Evolutionary conservation across 441 rosid species (phyloP).

Genomic region (Euphorbia corollata): DNA sequence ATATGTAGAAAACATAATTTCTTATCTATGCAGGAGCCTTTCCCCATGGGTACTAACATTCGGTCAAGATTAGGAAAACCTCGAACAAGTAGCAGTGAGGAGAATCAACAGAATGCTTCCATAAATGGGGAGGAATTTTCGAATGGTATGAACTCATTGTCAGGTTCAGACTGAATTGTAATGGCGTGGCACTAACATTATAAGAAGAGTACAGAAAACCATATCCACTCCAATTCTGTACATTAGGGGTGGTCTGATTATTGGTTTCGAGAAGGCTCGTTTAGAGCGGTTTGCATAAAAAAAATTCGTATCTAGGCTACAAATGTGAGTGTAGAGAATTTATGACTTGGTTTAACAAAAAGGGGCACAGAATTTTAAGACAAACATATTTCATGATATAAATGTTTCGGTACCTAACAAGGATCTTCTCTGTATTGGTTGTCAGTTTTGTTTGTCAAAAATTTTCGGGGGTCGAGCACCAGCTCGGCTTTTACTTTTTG

Average conservation of each 20-base stretch:
- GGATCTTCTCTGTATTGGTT: constrained; percentile 27
- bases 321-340: constrained; percentile 25
- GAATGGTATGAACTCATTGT: constrained; percentile 31
- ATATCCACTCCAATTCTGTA: constrained; percentile 43
- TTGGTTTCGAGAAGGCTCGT: constrained; percentile 28
- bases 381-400: constrained; percentile 17
- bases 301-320: constrained; percentile 22
- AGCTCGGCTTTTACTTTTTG: constrained; percentile 16
- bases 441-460: constrained; percentile 30
- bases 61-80: constrained; percentile 52
- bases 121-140: constrained; percentile 37
- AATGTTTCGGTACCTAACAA: constrained; percentile 16
- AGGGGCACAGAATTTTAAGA: constrained; percentile 27
- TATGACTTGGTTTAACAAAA: constrained; percentile 18
- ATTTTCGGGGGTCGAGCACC: constrained; percentile 7
- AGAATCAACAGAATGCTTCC: constrained; percentile 26
- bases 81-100: constrained; percentile 27
- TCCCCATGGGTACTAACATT: constrained; percentile 53
- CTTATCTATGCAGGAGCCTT: constrained; percentile 42
- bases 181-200: constrained; percentile 38
- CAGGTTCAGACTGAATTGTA: constrained; percentile 34
- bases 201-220: constrained; percentile 28
- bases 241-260: constrained; percentile 44
- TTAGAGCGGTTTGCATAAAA: constrained; percentile 23
- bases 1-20: background rate